Evolutionary conservation across 2,329 filamentous ascomycete genomes (phyloP).

Genomic region (Arthrobotrys iridis): DNA sequence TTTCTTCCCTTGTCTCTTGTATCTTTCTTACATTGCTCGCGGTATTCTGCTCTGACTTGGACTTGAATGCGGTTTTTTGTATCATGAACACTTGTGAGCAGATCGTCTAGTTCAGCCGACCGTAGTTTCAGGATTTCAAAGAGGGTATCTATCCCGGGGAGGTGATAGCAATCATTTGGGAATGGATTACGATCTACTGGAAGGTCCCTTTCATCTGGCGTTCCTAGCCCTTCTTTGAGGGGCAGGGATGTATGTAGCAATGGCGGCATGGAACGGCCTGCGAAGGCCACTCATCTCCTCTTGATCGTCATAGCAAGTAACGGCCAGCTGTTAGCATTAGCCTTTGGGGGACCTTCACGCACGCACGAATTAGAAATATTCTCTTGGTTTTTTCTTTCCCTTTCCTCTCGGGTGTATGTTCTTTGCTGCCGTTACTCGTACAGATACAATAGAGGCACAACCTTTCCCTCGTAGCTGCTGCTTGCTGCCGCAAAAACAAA

Average conservation of each 20-base stretch:
- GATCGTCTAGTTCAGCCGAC: conserved; percentile 20
- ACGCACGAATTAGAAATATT: conserved; percentile 11
- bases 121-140: conserved; percentile 44
- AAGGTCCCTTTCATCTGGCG: conserved; percentile 33
- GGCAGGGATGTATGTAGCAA: conserved; percentile 42
- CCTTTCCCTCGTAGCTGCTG: background rate
- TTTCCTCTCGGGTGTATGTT: conserved; percentile 36
- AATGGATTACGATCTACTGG: conserved; percentile 13
- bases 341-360: conserved; percentile 31
- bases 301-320: conserved; percentile 49
- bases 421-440: conserved; percentile 27
- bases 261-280: conserved; percentile 50
- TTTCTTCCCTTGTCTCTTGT: background rate
- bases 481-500: conserved; percentile 24
- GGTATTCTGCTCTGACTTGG: conserved; percentile 7
- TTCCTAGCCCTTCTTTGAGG: conserved; percentile 36
- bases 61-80: conserved; percentile 43
- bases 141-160: conserved; percentile 36
- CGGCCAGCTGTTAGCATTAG: conserved; percentile 47
- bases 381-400: conserved; percentile 18
- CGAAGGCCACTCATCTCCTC: conserved; percentile 39
- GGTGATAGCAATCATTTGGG: conserved; percentile 4
- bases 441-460: conserved; percentile 12
- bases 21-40: background rate
- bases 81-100: conserved; percentile 22